These are phyloP conservation scores for Pyrus bretschneideri DNA, from an alignment of 306 rosid species.

Conservation along the genomic window DNA sequence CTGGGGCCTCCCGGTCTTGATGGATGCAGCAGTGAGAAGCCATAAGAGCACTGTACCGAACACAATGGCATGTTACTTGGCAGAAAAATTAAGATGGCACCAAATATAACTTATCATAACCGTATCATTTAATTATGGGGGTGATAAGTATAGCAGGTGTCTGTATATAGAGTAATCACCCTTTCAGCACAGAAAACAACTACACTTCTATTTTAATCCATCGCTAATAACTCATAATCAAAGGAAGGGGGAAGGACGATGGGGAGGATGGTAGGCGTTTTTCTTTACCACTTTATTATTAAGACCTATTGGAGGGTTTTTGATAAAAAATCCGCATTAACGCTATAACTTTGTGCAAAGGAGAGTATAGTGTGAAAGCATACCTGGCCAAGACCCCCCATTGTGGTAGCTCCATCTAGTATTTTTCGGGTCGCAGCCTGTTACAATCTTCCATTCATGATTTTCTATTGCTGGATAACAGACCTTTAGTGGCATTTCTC, in stretches of 20 bases:
- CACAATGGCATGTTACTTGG: conserved; percentile 6
- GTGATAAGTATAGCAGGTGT: neutral
- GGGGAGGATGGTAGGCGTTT: neutral
- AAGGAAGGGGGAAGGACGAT: neutral
- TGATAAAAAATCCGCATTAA: neutral
- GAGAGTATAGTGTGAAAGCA: neutral
- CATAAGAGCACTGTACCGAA: conserved; percentile 54
- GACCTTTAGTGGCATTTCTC: conserved; percentile 84
- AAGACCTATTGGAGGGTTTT: neutral
- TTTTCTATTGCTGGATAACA: conserved; percentile 84
- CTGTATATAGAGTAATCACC: neutral
- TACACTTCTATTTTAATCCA: neutral
- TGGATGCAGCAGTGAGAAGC: conserved; percentile 70
- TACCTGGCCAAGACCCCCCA: conserved; percentile 97
- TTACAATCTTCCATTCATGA: conserved; percentile 65
- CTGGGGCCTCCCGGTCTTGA: conserved; percentile 71
- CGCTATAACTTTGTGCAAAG: neutral
- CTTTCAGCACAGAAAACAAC: neutral
- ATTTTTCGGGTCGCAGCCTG: conserved; percentile 84
- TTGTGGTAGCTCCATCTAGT: conserved; percentile 93
- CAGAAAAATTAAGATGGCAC: neutral
- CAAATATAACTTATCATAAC: neutral
- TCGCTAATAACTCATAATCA: neutral
- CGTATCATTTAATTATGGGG: neutral
- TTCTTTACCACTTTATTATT: neutral